Evolutionary conservation across 352 stramenopile genomes (phyloP), one percentile per base, ranked within the genome.

Genomic region (Thalassiosira ordinaria): DNA sequence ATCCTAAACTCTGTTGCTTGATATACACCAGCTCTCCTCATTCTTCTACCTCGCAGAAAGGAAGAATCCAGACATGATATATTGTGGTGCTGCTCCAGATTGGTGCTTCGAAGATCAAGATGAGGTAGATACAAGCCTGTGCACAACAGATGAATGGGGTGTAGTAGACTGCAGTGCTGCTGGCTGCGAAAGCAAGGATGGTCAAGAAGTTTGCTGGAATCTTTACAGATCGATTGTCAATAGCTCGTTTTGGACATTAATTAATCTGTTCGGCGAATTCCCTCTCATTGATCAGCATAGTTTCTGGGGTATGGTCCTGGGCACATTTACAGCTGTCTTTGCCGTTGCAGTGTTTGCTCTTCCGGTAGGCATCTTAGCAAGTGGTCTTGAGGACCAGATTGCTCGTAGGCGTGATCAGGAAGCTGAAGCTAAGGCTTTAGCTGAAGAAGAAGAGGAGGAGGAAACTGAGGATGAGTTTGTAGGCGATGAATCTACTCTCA

Each of bases 261-360:
- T 94, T 26, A 92, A 95, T 63, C 67, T 95, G n/a, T 95, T 95
- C 83, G 91, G 91, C 47, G 91, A 95, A 78, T 95, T 93, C 57
- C 90, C 91, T 14, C 61, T 95, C 1, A 82, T 94, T 61, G 83
- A 91, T 74, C 75, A 94, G 29, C 91, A 94, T 74, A 85, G 60
- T 49, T 46, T 74, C 0, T 74, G 59, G 35, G 91, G 91, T 9
- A 84, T 90, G 60, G 46, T 93, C 33, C 56, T 95, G 7, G 90
- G 87, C 2, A 92, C 90, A 2, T 85, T 95, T 33, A 95, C 90
- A 11, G 87, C 91, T 3, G 74, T 94, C 16, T 83, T 95, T 59
- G 91, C 91, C 4, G 85, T 90, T 2, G 89, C 88, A 7, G 78
- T 95, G 0, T 94, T 95, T 84, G 91, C 87, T 18, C 78, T 95